These are phyloP conservation scores for Candida sp. DNA, from an alignment of 1,139 yeast genomes.

Conservation along the genomic window DNA sequence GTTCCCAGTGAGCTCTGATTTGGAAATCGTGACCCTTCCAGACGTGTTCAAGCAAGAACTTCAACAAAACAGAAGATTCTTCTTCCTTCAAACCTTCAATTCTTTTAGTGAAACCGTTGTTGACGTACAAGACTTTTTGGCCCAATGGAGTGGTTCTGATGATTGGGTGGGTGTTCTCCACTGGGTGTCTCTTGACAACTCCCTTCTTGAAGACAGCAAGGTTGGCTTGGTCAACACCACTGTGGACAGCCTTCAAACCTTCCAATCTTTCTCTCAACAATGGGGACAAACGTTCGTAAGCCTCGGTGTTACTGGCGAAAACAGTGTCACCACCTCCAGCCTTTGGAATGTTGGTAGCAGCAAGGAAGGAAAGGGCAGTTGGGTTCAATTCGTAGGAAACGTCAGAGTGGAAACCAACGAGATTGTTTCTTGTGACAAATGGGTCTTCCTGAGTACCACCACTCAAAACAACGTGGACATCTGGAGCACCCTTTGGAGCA, in stretches of 20 bases:
- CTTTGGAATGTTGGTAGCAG: constrained; percentile 63
- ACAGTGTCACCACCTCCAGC: constrained; percentile 82
- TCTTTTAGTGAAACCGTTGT: constrained; percentile 63
- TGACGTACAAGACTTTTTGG: constrained; percentile 60
- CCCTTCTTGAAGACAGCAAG: constrained; percentile 59
- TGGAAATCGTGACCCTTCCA: constrained; percentile 45
- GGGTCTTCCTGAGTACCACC: constrained; percentile 37
- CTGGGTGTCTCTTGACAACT: constrained; percentile 65
- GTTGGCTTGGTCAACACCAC: constrained; percentile 71
- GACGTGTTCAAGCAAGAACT: constrained; percentile 55
- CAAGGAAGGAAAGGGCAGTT: constrained; percentile 67
- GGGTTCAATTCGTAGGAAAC: constrained; percentile 75
- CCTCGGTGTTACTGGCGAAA: constrained; percentile 65
- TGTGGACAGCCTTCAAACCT: constrained; percentile 64
- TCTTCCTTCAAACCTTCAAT: constrained; percentile 69
- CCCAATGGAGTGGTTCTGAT: constrained; percentile 75
- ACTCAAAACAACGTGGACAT: constrained; percentile 65
- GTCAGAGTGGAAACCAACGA: constrained; percentile 66
- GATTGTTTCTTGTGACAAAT: constrained; percentile 36
- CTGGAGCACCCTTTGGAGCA: constrained; percentile 61
- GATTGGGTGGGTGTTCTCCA: constrained; percentile 64
- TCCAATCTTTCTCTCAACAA: constrained; percentile 57
- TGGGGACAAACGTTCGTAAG: constrained; percentile 73
- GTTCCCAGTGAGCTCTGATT: constrained; percentile 45
- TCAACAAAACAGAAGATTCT: constrained; percentile 61